Evolutionary conservation across 176 grass and related monocot species (phyloP), one percentile per base, ranked within the genome.

Genomic region (Pontederia crassipes): DNA sequence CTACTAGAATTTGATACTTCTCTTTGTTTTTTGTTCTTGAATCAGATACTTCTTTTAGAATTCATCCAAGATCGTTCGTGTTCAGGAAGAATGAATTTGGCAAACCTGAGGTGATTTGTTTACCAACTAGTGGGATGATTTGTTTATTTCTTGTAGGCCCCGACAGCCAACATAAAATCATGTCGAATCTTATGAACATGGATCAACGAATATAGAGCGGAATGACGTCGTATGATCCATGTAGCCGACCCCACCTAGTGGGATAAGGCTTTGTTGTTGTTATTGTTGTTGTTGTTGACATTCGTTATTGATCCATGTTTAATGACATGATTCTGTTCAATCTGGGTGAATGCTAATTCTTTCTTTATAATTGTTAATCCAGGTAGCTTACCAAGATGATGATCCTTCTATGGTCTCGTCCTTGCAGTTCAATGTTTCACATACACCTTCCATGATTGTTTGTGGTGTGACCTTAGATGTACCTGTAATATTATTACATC

Each of bases 341-440:
- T 40, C 32, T 40, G 32, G 2, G 32, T 7, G 4, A 7, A 3
- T 40, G 32, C 32, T 40, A 9, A 54, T 59, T 61, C 6, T 55
- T 16, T 72, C 58, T 14, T 58, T 67, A 10, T 28, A 57, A 20
- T 57, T 48, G 40, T 18, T 54, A 45, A 10, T 46, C 62, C 57
- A 92, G 93, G 72, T 98, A 83, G 62, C 74, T 52, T 85, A 78
- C 81, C 59, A 17, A 74, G 55, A 18, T 61, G 67, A 73, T 76
- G 71, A 75, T 74, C 64, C 17, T 61, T 67, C 56, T 72, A 53
- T 62, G 12, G 58, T 72, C 50, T 55, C 68, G 49, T 81, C 87
- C 73, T 88, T 92, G 67, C 84, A 89, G 74, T 92, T 98, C 47
- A 98, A 91, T 74, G 77, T 98, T 78, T 89, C 87, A 12, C 93